Conservation (phyloP, 352 stramenopile genomes). For the Pythium rishiriense region DNA sequence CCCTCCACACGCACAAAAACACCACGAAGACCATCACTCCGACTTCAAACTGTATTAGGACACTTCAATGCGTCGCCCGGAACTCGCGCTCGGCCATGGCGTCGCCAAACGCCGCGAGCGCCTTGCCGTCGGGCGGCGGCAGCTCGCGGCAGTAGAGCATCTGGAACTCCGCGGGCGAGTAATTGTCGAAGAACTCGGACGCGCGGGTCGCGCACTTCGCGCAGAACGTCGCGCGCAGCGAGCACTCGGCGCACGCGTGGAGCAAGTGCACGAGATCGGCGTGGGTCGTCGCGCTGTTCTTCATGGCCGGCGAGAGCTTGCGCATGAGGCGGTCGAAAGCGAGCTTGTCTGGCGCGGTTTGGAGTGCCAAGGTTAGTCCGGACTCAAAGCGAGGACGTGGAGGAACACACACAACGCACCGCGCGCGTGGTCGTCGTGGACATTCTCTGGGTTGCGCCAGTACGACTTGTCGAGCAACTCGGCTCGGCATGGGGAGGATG, state of each 20-base stretch:
- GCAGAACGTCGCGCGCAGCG: constrained; percentile 58
- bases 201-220: constrained; percentile 41
- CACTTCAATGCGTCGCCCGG: constrained; percentile 29
- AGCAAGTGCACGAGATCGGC: constrained; percentile 58
- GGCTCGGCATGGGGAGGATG: constrained; percentile 4
- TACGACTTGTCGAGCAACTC: constrained; percentile 27
- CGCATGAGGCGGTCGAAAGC: constrained; percentile 59
- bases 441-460: constrained; percentile 39
- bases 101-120: constrained; percentile 43
- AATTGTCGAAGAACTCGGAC: constrained; percentile 66
- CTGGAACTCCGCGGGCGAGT: constrained; percentile 51
- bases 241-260: constrained; percentile 53
- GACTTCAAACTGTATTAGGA: constrained; percentile 27
- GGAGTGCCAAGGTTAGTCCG: background rate
- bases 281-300: constrained; percentile 54
- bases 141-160: constrained; percentile 57
- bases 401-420: constrained; percentile 32
- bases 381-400: too few species aligned
- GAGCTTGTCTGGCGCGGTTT: constrained; percentile 38
- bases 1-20: background rate
- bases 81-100: constrained; percentile 43
- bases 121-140: constrained; percentile 46
- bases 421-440: constrained; percentile 38
- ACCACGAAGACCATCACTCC: constrained; percentile 28
- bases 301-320: constrained; percentile 63